A percentile compares a stretch with the other conserved stretches of the same genome.
Conservation (phyloP, 2,329 filamentous ascomycete genomes). For the Grosmannia clavigera region DNA sequence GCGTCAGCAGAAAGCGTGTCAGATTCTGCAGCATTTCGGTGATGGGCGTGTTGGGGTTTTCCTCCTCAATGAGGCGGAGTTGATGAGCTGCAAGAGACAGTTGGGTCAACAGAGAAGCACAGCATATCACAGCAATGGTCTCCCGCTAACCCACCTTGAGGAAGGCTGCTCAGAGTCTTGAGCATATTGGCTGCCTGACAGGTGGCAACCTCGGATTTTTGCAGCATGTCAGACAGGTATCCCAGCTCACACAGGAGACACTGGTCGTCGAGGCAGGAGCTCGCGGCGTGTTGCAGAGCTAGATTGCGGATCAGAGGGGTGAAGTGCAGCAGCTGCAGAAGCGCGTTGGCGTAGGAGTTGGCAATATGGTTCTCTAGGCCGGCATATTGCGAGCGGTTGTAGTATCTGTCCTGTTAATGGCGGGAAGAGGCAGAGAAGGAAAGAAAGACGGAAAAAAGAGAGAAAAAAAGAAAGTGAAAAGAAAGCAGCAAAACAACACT, state of each 20-base stretch:
- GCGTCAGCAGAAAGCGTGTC: conserved; percentile 74
- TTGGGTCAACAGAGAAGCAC: neutral
- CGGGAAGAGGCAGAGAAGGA: neutral
- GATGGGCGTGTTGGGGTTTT: conserved; percentile 57
- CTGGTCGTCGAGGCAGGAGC: conserved; percentile 66
- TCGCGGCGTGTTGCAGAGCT: conserved; percentile 78
- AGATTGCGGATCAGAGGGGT: conserved; percentile 80
- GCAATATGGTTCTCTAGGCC: conserved; percentile 92
- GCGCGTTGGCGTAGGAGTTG: conserved; percentile 89
- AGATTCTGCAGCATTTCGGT: conserved; percentile 77
- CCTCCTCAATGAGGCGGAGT: conserved; percentile 75
- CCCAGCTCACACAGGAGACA: conserved; percentile 91
- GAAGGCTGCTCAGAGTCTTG: conserved; percentile 74
- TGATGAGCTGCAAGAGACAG: conserved; percentile 41
- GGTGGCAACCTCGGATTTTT: conserved; percentile 86
- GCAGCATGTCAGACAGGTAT: conserved; percentile 94
- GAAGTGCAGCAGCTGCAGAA: conserved; percentile 85
- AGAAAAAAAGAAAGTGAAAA: neutral
- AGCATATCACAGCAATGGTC: conserved; percentile 42
- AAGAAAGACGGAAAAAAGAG: too few species aligned
- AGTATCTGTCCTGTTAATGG: conserved; percentile 44
- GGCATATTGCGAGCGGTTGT: conserved; percentile 85
- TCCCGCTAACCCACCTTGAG: conserved; percentile 44
- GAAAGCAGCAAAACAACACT: conserved; percentile 14
- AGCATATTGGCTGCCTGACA: conserved; percentile 94